Base-by-base conservation (phyloP, 306 rosid species). In the Fragaria iinumae region DNA sequence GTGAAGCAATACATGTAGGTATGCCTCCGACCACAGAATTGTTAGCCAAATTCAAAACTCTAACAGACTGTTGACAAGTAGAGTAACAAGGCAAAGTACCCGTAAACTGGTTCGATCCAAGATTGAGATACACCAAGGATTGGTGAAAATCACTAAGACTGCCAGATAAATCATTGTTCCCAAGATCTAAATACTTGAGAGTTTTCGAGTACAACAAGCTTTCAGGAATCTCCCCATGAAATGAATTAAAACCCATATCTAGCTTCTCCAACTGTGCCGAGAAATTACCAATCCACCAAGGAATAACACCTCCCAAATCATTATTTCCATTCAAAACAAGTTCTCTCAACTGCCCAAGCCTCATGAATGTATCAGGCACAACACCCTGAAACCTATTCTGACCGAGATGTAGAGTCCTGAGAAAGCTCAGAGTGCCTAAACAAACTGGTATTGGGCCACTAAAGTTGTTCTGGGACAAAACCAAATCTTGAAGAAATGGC, bases 61-160 rank as follows among this genome's bases (percentile, higher is more conserved):
- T 77, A 44, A 92, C 86, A 49, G 98, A 92, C 87, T 74, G 79
- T 74, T 60, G 77, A 23, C 97, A 88, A 81, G 93, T 93, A 80
- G 96, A 86, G 62, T 88, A 88, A 84, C 99, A 96, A 80, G 99
- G 97, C 80, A 92, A 77, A 76, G 99, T 96, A 73, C 99, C 98
- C 6, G 94, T 83, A 83, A 92, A 88, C 82, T 57, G 88, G 86
- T 96, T 96, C 21, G 98, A 96, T 59, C 85, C 96, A 67, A 96
- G 98, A 76, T 91, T 89, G 49, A 96, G 96, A 65, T 72, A 81
- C 71, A 84, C 86, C 87, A 96, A 76, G 76, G 96, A 70, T 73
- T 92, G 99, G 63, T 67, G 87, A 82, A 96, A 92, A 87, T 89
- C 93, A 55, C 65, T 81, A 60, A 92, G 81, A 76, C 79, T 82